Percentiles rank a stretch among this genome's conserved stretches.
Conservation (phyloP, 1,139 yeast genomes). For the Suhomyces bolitotheri region DNA sequence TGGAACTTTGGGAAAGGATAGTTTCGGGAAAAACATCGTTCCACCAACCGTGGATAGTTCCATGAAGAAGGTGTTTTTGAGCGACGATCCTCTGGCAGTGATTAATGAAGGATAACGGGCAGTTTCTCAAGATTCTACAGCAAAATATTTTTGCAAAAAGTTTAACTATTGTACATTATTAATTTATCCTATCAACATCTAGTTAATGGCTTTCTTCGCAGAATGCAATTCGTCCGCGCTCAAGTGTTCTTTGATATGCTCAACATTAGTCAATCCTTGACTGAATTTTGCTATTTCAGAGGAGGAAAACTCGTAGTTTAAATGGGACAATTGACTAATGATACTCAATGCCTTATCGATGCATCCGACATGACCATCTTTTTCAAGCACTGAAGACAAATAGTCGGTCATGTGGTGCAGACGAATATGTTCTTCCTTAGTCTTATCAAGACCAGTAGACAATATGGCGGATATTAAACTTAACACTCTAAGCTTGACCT, state of each 20-base stretch:
- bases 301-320: constrained; percentile 47
- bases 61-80: constrained; percentile 46
- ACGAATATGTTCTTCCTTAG: constrained; percentile 42
- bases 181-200: constrained; percentile 25
- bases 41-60: constrained; percentile 45
- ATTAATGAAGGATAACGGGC: constrained; percentile 16
- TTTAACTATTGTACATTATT: no score
- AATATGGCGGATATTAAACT: constrained; percentile 60
- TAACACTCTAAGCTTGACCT: constrained; percentile 53
- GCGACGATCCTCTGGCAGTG: constrained; percentile 52
- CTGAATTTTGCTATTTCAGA: constrained; percentile 47
- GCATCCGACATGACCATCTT: constrained; percentile 50
- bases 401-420: constrained; percentile 39
- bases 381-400: constrained; percentile 37
- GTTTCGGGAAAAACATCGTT: constrained; percentile 36
- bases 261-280: constrained; percentile 44
- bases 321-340: constrained; percentile 47
- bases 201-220: constrained; percentile 45
- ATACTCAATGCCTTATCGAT: constrained; percentile 63
- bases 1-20: constrained; percentile 36
- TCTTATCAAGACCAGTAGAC: constrained; percentile 48
- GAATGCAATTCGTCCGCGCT: constrained; percentile 53
- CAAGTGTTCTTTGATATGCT: constrained; percentile 46
- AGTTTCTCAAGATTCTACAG: no score
- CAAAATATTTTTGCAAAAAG: no score